Percentiles rank a stretch among this genome's conserved stretches.
Conservation (phyloP, 176 grass and related monocot species). For the Phyllostachys edulis region DNA sequence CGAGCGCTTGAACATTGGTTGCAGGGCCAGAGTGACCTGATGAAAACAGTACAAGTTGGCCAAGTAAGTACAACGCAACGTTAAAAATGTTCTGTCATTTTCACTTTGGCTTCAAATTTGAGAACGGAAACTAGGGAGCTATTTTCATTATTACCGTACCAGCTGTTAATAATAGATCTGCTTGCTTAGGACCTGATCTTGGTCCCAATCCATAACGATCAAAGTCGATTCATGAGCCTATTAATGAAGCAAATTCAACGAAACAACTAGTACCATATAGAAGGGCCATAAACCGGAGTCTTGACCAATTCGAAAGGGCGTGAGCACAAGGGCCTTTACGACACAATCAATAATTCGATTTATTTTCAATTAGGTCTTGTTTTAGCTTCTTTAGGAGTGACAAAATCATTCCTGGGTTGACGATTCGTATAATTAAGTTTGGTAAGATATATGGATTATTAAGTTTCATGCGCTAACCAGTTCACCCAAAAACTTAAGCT, state of each 20-base stretch:
- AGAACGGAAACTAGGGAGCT: background rate
- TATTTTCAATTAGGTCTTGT: too few species aligned
- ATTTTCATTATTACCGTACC: background rate
- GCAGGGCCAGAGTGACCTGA: constrained; percentile 44
- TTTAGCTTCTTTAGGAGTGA: too few species aligned
- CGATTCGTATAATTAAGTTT: too few species aligned
- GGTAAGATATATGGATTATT: too few species aligned
- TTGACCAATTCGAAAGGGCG: background rate
- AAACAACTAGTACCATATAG: background rate
- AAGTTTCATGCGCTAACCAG: too few species aligned
- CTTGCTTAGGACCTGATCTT: background rate
- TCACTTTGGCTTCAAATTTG: too few species aligned
- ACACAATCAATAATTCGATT: too few species aligned
- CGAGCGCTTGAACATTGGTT: constrained; percentile 58
- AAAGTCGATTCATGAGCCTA: background rate
- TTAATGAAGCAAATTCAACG: background rate
- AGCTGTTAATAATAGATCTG: background rate
- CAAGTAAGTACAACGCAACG: too few species aligned
- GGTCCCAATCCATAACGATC: background rate
- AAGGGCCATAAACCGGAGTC: background rate
- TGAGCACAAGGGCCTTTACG: too few species aligned
- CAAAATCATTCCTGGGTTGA: too few species aligned
- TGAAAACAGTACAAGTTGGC: background rate
- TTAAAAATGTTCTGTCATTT: too few species aligned
- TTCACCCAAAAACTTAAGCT: too few species aligned